Evolutionary conservation across 2,329 filamentous ascomycete species (phyloP).

Genomic region (Phialophora verrucosa): DNA sequence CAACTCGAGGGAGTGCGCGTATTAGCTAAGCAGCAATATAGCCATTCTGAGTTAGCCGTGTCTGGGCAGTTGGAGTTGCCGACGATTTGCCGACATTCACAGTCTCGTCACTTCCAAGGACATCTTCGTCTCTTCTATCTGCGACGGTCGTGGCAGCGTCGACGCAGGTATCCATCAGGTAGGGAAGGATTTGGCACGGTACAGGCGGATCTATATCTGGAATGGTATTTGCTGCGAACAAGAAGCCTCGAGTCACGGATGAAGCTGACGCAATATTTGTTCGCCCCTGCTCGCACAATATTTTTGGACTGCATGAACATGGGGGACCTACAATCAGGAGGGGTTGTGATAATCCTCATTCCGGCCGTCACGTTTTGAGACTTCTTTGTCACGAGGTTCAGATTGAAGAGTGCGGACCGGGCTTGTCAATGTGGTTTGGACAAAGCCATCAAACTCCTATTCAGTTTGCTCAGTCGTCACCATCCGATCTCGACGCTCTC

Average conservation of each 20-base stretch:
- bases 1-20: constrained; percentile 2
- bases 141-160: not conserved
- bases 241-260: not conserved
- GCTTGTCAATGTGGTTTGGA: not conserved
- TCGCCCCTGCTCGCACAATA: not conserved
- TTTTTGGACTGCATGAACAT: not conserved
- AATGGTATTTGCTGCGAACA: not conserved
- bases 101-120: not conserved
- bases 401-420: not conserved
- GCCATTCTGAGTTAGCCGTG: not conserved
- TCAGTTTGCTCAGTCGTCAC: not conserved
- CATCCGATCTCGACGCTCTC: not conserved
- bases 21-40: constrained; percentile 11
- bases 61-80: not conserved
- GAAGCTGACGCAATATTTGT: not conserved
- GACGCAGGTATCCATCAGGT: not conserved
- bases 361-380: not conserved
- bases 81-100: not conserved
- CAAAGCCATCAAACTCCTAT: not conserved
- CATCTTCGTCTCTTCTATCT: not conserved
- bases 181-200: not conserved
- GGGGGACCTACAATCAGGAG: not conserved
- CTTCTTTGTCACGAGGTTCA: not conserved
- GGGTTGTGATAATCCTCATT: not conserved
- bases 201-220: not conserved